Conservation (phyloP, 78 protist species). For the Pigoraptor vietnamica region DNA sequence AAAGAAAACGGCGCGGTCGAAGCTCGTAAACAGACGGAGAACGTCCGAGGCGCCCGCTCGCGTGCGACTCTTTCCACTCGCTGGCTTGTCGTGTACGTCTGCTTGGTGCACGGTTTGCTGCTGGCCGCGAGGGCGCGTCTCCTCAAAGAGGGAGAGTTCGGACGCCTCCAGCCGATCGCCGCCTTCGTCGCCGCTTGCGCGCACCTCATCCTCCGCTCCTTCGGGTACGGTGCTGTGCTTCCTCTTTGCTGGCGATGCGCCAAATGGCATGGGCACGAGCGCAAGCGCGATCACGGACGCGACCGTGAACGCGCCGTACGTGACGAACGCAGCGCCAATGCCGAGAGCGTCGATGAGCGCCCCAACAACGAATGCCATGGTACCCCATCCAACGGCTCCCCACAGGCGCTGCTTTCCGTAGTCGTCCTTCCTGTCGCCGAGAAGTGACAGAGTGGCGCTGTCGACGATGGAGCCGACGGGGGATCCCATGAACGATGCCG, state of each 20-base stretch:
- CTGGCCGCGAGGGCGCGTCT: too few species aligned
- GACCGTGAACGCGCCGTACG: not conserved
- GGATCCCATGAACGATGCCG: not conserved
- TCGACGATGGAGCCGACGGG: not conserved
- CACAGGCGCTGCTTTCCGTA: not conserved
- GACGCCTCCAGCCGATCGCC: too few species aligned
- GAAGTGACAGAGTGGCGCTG: not conserved
- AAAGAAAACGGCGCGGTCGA: not conserved
- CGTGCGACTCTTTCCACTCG: too few species aligned
- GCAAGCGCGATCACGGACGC: not conserved
- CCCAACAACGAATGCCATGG: not conserved
- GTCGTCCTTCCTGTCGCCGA: not conserved
- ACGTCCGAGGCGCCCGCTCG: not conserved
- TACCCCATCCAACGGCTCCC: not conserved
- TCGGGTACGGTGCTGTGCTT: too few species aligned
- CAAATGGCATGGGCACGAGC: not conserved
- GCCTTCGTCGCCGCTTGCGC: not conserved
- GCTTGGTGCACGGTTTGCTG: too few species aligned
- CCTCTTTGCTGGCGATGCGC: not conserved
- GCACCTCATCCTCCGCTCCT: too few species aligned
- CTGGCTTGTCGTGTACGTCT: too few species aligned
- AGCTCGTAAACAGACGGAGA: not conserved
- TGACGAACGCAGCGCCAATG: not conserved
- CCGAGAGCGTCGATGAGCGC: not conserved
- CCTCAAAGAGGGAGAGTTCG: too few species aligned